A percentile compares a stretch with the other conserved stretches of the same genome.
phyloP scores from a whole-genome alignment of 2,329 filamentous ascomycete species.

The Mollisia scopiformis region DNA sequence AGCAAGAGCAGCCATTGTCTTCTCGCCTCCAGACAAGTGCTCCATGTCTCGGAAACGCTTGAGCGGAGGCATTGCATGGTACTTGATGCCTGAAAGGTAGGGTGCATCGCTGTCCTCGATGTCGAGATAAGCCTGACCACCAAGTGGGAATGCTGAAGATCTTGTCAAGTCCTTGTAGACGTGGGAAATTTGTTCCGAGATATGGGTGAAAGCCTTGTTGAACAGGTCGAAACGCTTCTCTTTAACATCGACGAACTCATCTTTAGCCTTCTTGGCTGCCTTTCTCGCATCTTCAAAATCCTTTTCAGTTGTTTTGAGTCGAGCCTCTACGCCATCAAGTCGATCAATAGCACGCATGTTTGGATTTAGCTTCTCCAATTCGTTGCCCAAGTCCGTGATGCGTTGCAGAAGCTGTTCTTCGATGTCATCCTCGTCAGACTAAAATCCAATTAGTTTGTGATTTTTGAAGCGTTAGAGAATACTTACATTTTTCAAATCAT shows the following conservation, averaged over 20 bases:
- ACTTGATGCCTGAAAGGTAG: slow-evolving; percentile 94
- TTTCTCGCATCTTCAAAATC: slow-evolving; percentile 87
- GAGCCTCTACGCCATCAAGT: slow-evolving; percentile 80
- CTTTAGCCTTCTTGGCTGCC: slow-evolving; percentile 73
- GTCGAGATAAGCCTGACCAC: slow-evolving; percentile 85
- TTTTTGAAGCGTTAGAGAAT: slow-evolving; percentile 5
- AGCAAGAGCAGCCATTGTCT: slow-evolving; percentile 98
- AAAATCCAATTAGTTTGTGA: slow-evolving; percentile 11
- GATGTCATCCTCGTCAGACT: slow-evolving; percentile 70
- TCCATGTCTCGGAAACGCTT: slow-evolving; percentile 99
- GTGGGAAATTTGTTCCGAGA: slow-evolving; percentile 88
- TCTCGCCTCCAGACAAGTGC: slow-evolving; percentile 94
- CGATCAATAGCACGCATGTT: slow-evolving; percentile 97
- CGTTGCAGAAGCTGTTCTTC: slow-evolving; percentile 79
- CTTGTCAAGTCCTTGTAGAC: slow-evolving; percentile 96
- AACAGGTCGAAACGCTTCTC: slow-evolving; percentile 86
- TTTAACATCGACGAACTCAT: slow-evolving; percentile 83
- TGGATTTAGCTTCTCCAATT: slow-evolving; percentile 92
- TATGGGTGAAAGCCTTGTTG: slow-evolving; percentile 93
- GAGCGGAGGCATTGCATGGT: slow-evolving; percentile 97
- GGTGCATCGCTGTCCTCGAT: slow-evolving; percentile 94
- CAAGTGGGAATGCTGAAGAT: slow-evolving; percentile 88
- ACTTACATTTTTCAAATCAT: slow-evolving; percentile 78
- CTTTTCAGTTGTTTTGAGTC: slow-evolving; percentile 81
- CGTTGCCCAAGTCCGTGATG: slow-evolving; percentile 72